Percentiles rank a stretch among this genome's conserved stretches.
These are phyloP conservation scores for Excoecaria cochinchinensis DNA, from an alignment of 345 rosid species.

Conservation along the genomic window DNA sequence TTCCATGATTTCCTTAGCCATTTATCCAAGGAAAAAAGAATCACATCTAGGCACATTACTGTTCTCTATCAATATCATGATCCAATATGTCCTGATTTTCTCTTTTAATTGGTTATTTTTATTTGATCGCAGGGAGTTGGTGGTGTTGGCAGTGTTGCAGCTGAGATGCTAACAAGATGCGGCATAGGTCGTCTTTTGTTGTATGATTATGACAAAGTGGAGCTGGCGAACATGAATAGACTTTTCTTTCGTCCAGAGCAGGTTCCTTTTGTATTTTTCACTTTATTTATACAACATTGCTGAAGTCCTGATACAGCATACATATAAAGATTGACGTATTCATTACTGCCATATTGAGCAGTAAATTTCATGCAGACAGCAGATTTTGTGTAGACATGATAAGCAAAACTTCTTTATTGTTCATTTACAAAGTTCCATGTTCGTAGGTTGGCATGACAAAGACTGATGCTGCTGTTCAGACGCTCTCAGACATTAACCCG, in stretches of 20 bases:
- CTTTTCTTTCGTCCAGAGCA: conserved; percentile 95
- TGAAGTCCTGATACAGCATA: neutral
- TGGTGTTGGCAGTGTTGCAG: conserved; percentile 98
- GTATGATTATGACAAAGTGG: conserved; percentile 95
- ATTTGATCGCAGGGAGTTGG: conserved; percentile 71
- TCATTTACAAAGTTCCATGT: neutral
- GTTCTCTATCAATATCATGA: neutral
- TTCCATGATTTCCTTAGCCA: neutral
- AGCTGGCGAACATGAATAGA: conserved; percentile 96
- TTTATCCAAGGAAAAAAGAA: neutral
- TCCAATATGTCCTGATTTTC: neutral
- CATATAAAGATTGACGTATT: neutral
- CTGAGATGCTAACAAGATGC: conserved; percentile 98
- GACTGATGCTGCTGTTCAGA: conserved; percentile 99
- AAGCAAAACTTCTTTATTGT: neutral
- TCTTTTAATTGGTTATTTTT: conserved; percentile 11
- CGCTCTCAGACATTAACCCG: conserved; percentile 89
- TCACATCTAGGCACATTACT: neutral
- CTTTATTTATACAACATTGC: neutral
- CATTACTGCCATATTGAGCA: neutral
- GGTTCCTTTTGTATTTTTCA: conserved; percentile 35
- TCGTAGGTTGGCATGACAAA: conserved; percentile 90
- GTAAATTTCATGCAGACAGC: neutral
- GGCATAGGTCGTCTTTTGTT: conserved; percentile 94
- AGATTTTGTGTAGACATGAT: neutral